A percentile compares a stretch with the other conserved stretches of the same genome.
Conservation (phyloP, 306 rosid species). For the Bauhinia variegata region DNA sequence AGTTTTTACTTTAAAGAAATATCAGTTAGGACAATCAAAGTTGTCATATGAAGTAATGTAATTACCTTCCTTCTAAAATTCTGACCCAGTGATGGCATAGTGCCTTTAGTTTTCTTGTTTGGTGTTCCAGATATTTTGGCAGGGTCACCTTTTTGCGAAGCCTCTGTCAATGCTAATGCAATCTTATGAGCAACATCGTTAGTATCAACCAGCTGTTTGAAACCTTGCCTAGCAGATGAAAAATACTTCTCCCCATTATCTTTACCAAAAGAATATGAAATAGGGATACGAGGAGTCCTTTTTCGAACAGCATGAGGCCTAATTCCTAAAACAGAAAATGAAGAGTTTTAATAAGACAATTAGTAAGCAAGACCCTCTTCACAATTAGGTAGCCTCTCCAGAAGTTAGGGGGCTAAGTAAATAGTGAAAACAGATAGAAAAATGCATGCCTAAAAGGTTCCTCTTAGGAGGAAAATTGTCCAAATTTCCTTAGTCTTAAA, state of each 20-base stretch:
- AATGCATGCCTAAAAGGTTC: not conserved
- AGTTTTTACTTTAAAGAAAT: slow-evolving; percentile 21
- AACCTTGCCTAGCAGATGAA: slow-evolving; percentile 63
- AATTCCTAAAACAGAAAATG: slow-evolving; percentile 58
- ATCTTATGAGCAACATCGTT: slow-evolving; percentile 74
- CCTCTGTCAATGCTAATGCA: slow-evolving; percentile 80
- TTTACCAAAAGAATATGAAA: slow-evolving; percentile 63
- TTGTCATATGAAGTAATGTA: slow-evolving; percentile 14
- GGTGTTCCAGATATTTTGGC: slow-evolving; percentile 64
- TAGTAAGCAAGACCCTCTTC: slow-evolving; percentile 22
- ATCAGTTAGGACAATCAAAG: slow-evolving; percentile 26
- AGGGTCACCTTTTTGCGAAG: slow-evolving; percentile 79
- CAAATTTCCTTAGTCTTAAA: slow-evolving; percentile 22
- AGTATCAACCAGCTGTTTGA: slow-evolving; percentile 54
- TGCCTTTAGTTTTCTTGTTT: slow-evolving; percentile 51
- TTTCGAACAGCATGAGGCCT: slow-evolving; percentile 88
- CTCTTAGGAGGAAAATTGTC: slow-evolving; percentile 10
- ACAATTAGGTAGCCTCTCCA: not conserved
- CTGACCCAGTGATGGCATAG: slow-evolving; percentile 49
- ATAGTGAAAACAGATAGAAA: slow-evolving; percentile 8
- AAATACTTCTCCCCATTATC: slow-evolving; percentile 57
- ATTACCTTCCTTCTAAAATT: slow-evolving; percentile 68
- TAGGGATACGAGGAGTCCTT: slow-evolving; percentile 92
- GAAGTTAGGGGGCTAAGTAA: not conserved
- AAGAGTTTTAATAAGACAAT: slow-evolving; percentile 20